Evolutionary conservation across 306 rosid species (phyloP), one percentile per base, ranked within the genome.

Genomic region (Vigna mungo): DNA sequence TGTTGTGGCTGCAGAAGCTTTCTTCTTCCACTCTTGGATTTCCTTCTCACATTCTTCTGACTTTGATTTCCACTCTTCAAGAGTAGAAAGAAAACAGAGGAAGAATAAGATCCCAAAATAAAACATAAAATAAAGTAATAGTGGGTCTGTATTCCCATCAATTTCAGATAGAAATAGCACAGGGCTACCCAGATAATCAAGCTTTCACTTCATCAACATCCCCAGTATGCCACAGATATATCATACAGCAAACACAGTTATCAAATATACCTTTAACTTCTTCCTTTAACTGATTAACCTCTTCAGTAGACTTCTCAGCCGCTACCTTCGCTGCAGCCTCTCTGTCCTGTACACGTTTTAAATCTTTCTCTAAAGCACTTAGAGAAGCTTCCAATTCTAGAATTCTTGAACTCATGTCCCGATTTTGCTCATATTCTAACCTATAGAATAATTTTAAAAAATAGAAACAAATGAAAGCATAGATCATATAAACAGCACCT

Each of bases 1-100:
- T 75, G 99, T 88, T 78, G 99, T 96, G 74, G 94, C 89, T 37
- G 89, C 75, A 74, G 99, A 96, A 87, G 90, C 87, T 77, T 78
- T 84, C 84, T 96, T 96, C 88, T 88, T 91, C 98, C 99, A 96
- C 52, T 96, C 99, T 63, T 88, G 98, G 84, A 96, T 96, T 37
- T 92, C 98, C 87, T 89, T 91, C 82, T 96, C 99, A 78, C 98
- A 89, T 21, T 78, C 97, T 59, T 96, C 99, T 75, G 91, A 86
- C 89, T 84, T 93, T n/a, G 90, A 89, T 84, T 89, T 96, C 99
- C 94, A 96, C 72, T 88, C 99, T 96, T 76, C 62, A 75, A 11
- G 59, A 56, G 67, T 41, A 71, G 56, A 20, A 46, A 52, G 39
- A 72, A 48, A 72, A 77, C 25, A 30, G 43, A 63, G 32, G 55